These are phyloP conservation scores for Naganishia albida DNA, from an alignment of 1,284 basidiomycete species.

Conservation along the genomic window DNA sequence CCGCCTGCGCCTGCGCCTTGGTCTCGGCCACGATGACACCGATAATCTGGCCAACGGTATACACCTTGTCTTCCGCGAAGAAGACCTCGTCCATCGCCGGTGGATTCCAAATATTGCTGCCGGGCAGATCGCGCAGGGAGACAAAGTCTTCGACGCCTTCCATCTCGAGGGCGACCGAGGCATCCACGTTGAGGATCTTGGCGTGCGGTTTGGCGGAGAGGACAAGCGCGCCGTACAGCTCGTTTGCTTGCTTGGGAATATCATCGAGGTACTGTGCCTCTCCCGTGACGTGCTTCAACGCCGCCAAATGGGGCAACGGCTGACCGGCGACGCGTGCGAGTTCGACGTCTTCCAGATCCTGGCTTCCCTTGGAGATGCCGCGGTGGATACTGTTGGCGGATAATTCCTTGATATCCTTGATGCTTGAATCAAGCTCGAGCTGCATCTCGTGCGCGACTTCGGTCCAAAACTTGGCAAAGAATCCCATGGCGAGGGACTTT, in stretches of 20 bases:
- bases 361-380: slow-evolving; percentile 31
- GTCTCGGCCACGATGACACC: slow-evolving; percentile 48
- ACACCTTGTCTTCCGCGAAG: slow-evolving; percentile 49
- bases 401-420: slow-evolving; percentile 31
- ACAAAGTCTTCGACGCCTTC: slow-evolving; percentile 47
- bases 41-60: slow-evolving; percentile 47
- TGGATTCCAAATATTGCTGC: slow-evolving; percentile 49
- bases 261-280: slow-evolving; percentile 52
- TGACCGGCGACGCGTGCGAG: slow-evolving; percentile 40
- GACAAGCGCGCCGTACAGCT: slow-evolving; percentile 48
- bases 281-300: slow-evolving; percentile 51
- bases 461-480: slow-evolving; percentile 49
- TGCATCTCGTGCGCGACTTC: slow-evolving; percentile 35
- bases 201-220: slow-evolving; percentile 49
- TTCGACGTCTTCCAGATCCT: slow-evolving; percentile 41
- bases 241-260: slow-evolving; percentile 39
- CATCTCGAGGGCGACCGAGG: slow-evolving; percentile 43
- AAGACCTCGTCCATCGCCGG: slow-evolving; percentile 49
- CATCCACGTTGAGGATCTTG: slow-evolving; percentile 45
- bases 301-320: slow-evolving; percentile 46
- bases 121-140: slow-evolving; percentile 45
- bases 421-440: slow-evolving; percentile 14
- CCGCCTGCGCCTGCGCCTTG: slow-evolving; percentile 49
- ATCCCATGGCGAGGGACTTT: slow-evolving; percentile 49
- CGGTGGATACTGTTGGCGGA: slow-evolving; percentile 39